These are phyloP conservation scores for Plasmodium billcollinsi DNA, from an alignment of 169 alveolate genomes.

Conservation along the genomic window DNA sequence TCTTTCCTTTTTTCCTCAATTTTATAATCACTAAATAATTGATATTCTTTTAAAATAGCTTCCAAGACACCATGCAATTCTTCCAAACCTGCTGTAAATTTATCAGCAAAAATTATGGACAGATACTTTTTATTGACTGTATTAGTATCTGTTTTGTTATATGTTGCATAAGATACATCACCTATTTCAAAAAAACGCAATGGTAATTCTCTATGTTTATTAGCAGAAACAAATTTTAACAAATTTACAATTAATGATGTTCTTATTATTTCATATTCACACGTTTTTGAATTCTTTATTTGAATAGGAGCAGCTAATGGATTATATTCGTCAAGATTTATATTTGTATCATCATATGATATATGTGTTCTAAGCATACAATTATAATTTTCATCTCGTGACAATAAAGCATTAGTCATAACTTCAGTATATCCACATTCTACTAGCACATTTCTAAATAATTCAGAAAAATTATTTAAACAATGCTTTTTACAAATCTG, in stretches of 20 bases:
- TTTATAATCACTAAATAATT: slow-evolving; percentile 62
- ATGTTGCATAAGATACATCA: slow-evolving; percentile 89
- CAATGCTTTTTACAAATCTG: slow-evolving; percentile 58
- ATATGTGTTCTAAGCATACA: slow-evolving; percentile 76
- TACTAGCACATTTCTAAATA: slow-evolving; percentile 76
- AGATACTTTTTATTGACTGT: slow-evolving; percentile 89
- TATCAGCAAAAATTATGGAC: slow-evolving; percentile 88
- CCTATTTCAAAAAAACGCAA: slow-evolving; percentile 94
- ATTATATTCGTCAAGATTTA: slow-evolving; percentile 46
- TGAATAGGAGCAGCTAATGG: slow-evolving; percentile 87
- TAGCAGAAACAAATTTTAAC: slow-evolving; percentile 90
- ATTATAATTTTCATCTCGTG: slow-evolving; percentile 76
- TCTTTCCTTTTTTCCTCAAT: slow-evolving; percentile 70
- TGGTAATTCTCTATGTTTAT: slow-evolving; percentile 93
- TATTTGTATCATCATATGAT: slow-evolving; percentile 48
- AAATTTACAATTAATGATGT: slow-evolving; percentile 95
- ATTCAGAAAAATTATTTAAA: slow-evolving; percentile 38
- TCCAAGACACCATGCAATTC: slow-evolving; percentile 82
- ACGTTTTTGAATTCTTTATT: slow-evolving; percentile 93
- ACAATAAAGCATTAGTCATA: slow-evolving; percentile 82
- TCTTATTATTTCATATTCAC: slow-evolving; percentile 94
- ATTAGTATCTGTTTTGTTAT: slow-evolving; percentile 84
- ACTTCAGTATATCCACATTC: slow-evolving; percentile 83
- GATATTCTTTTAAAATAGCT: slow-evolving; percentile 65
- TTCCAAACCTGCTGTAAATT: slow-evolving; percentile 83